These are phyloP conservation scores for Multifurca ochricompacta DNA, from an alignment of 768 basidiomycete genomes.

Conservation along the genomic window DNA sequence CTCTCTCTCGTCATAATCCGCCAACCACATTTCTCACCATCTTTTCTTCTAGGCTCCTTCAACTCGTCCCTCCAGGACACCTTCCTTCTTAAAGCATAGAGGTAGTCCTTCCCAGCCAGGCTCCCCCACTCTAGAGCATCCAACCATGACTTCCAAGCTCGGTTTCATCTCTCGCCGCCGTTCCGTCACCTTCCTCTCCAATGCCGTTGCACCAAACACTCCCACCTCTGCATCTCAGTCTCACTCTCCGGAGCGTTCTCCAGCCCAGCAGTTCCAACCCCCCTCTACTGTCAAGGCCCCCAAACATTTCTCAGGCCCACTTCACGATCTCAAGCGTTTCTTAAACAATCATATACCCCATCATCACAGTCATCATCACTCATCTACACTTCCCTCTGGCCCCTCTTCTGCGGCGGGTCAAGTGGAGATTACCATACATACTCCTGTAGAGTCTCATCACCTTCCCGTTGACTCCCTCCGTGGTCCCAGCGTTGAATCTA, in stretches of 20 bases:
- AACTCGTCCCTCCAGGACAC: slow-evolving; percentile 1
- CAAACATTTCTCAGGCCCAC: slow-evolving; percentile 54
- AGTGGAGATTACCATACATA: slow-evolving; percentile 25
- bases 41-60: slow-evolving; percentile 12
- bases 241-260: slow-evolving; percentile 15
- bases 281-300: slow-evolving; percentile 19
- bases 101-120: slow-evolving; percentile 21
- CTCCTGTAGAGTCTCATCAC: slow-evolving; percentile 29
- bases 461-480: slow-evolving; percentile 31
- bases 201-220: slow-evolving; percentile 20
- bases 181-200: slow-evolving; percentile 24
- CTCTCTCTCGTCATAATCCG: not conserved
- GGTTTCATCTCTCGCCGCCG: slow-evolving; percentile 18
- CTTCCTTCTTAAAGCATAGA: slow-evolving; percentile 9
- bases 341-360: slow-evolving; percentile 86
- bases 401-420: slow-evolving; percentile 24
- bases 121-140: slow-evolving; percentile 25
- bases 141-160: slow-evolving; percentile 23
- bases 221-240: slow-evolving; percentile 13
- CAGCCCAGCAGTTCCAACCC: slow-evolving; percentile 10
- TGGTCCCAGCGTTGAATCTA: slow-evolving; percentile 32
- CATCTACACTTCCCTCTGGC: slow-evolving; percentile 22
- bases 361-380: slow-evolving; percentile 28
- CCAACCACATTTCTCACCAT: slow-evolving; percentile 16
- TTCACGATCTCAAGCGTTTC: slow-evolving; percentile 92